phyloP scores from a whole-genome alignment of 306 rosid genomes.

The Lagenaria siceraria region DNA sequence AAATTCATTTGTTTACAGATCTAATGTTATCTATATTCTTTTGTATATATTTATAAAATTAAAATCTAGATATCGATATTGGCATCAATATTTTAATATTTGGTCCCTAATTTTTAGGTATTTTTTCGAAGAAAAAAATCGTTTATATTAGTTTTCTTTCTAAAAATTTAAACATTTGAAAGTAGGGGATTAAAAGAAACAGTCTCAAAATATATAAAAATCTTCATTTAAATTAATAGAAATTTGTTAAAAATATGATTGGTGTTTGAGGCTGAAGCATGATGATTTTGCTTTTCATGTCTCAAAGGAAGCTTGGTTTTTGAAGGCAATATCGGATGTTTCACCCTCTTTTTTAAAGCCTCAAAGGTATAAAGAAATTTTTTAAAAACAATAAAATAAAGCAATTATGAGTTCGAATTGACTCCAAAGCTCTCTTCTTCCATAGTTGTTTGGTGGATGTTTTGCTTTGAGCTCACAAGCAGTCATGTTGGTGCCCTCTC shows the following conservation, averaged over 20 bases:
- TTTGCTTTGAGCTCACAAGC: conserved; percentile 6
- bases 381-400: background rate
- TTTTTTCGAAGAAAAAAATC: no score
- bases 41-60: no score
- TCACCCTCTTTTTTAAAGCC: background rate
- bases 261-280: background rate
- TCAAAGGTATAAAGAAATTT: background rate
- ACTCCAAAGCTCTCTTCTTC: background rate
- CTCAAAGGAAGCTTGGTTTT: background rate
- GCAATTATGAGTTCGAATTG: background rate
- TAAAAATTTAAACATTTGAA: no score
- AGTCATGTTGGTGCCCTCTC: conserved; percentile 6
- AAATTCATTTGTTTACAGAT: no score
- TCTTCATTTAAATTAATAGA: background rate
- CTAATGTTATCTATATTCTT: no score
- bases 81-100: no score
- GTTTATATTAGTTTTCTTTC: no score
- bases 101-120: no score
- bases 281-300: background rate
- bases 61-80: no score
- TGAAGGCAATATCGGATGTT: conserved; percentile 1
- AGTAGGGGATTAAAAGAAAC: no score
- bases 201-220: background rate
- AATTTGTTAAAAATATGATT: background rate
- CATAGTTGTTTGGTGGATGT: conserved; percentile 9